These are phyloP conservation scores for Pythium graminicola DNA, from an alignment of 352 stramenopile genomes.

Conservation along the genomic window DNA sequence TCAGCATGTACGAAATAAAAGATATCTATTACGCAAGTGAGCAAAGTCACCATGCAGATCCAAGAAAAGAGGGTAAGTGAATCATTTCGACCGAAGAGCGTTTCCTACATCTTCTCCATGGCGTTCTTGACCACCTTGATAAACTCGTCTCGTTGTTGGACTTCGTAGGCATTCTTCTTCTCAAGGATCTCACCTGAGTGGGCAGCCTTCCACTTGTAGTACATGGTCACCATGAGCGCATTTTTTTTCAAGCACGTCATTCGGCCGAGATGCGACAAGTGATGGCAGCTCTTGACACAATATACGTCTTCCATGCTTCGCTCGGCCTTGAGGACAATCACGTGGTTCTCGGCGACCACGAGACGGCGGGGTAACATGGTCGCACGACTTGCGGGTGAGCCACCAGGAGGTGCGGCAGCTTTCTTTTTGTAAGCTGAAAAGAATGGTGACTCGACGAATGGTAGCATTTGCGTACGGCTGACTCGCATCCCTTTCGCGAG, in stretches of 20 bases:
- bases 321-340: conserved; percentile 73
- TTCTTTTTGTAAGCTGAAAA: conserved; percentile 88
- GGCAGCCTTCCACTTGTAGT: conserved; percentile 71
- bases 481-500: conserved; percentile 66
- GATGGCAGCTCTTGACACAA: conserved; percentile 69
- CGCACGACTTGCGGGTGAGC: conserved; percentile 7
- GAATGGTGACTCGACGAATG: conserved; percentile 63
- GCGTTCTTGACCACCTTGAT: conserved; percentile 76
- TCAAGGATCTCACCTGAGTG: conserved; percentile 37
- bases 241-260: conserved; percentile 90
- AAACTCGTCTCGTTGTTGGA: conserved; percentile 83
- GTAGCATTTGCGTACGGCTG: conserved; percentile 61
- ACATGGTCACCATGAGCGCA: conserved; percentile 79
- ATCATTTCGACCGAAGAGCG: too few species aligned
- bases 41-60: neutral
- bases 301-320: conserved; percentile 69
- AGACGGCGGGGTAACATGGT: conserved; percentile 56
- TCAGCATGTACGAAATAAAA: too few species aligned
- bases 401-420: conserved; percentile 8
- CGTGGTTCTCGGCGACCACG: conserved; percentile 62
- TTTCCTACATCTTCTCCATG: conserved; percentile 68
- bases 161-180: conserved; percentile 72
- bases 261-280: conserved; percentile 57
- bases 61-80: neutral
- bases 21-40: conserved; percentile 3